Evolutionary conservation across 2,329 filamentous ascomycete genomes (phyloP).

Genomic region (Trichoderma afroharzianum): DNA sequence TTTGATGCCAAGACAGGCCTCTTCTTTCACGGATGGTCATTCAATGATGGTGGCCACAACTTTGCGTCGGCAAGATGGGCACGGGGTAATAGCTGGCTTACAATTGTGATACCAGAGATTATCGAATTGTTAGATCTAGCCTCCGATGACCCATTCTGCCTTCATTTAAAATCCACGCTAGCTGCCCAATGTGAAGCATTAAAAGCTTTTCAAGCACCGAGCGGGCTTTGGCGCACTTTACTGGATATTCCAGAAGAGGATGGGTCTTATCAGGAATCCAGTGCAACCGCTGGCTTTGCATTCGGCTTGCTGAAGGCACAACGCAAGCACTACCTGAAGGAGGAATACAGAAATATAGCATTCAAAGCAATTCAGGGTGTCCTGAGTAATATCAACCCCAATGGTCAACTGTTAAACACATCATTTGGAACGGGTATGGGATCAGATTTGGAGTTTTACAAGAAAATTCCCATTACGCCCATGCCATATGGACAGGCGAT

Average conservation of each 20-base stretch:
- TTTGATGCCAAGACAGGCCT: constrained; percentile 4
- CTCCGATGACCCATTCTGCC: neutral
- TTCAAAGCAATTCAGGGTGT: constrained; percentile 1
- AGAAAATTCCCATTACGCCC: neutral
- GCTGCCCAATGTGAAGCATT: constrained; percentile 1
- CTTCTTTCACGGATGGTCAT: constrained; percentile 9
- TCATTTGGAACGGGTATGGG: constrained; percentile 10
- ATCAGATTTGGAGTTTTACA: constrained; percentile 2
- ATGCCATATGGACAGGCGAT: constrained; percentile 10
- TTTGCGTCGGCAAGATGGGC: constrained; percentile 3
- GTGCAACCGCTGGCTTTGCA: constrained; percentile 7
- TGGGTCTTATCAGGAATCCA: neutral
- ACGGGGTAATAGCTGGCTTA: constrained; percentile 12
- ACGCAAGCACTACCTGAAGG: neutral
- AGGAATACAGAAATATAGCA: neutral
- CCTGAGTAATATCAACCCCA: neutral
- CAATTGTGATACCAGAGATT: constrained; percentile 2
- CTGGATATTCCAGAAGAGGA: constrained; percentile 1
- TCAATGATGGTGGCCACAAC: constrained; percentile 5
- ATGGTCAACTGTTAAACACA: constrained; percentile 1
- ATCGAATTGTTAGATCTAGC: constrained; percentile 1
- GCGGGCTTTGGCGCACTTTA: constrained; percentile 2
- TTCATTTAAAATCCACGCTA: neutral
- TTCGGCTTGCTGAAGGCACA: constrained; percentile 4
- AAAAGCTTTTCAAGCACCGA: neutral